These are phyloP conservation scores for Lachnellula cervina DNA, from an alignment of 2,329 filamentous ascomycete species.

Conservation along the genomic window DNA sequence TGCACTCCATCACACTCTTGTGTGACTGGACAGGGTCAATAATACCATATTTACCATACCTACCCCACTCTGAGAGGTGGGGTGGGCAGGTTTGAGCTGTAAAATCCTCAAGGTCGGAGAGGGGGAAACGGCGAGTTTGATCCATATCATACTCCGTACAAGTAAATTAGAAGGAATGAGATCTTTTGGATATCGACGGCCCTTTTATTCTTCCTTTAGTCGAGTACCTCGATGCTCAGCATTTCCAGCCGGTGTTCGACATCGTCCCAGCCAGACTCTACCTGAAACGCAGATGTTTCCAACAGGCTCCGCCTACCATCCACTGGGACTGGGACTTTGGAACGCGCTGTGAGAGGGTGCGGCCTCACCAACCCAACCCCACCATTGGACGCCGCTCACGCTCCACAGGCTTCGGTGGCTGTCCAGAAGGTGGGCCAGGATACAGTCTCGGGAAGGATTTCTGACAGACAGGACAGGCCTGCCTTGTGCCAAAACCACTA, in stretches of 20 bases:
- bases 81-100: background rate
- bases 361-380: background rate
- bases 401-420: background rate
- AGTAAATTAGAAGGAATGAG: background rate
- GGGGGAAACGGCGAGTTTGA: background rate
- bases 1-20: background rate
- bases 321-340: background rate
- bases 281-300: background rate
- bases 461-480: too few relatives aligned
- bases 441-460: too few relatives aligned
- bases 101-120: background rate
- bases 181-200: background rate
- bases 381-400: background rate
- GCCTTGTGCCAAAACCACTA: background rate
- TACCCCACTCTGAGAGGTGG: background rate
- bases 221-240: too few relatives aligned
- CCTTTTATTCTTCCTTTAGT: background rate
- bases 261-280: background rate
- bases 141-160: background rate
- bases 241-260: background rate
- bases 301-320: background rate
- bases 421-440: too few relatives aligned
- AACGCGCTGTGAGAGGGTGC: background rate
- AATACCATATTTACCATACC: background rate
- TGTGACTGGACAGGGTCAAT: background rate